Base-by-base conservation (phyloP, 2,329 filamentous ascomycete genomes). In the Pseudogymnoascus sp. region DNA sequence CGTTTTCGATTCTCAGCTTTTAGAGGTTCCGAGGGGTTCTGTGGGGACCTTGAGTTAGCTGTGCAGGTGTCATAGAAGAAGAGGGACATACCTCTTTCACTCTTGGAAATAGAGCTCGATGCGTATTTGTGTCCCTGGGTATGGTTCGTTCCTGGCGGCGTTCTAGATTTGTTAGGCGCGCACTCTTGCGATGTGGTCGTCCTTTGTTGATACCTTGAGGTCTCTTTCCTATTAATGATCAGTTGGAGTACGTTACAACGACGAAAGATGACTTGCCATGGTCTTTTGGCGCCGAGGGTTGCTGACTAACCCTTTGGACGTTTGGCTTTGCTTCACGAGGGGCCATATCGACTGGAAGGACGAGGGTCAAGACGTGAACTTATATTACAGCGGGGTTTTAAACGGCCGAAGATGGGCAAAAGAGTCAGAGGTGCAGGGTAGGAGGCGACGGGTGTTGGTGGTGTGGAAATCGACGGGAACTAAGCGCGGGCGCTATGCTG, bases 131-230 rank as follows among this genome's bases (percentile, higher is more conserved):
- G 28, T 31, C 62, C 41, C 67, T 64, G 39, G 63, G 62, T 66
- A 67, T 41, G 64, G 43, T 63, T 65, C 48, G 64, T 64, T 64
- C 63, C 23, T 63, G 64, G 62, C 7, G 41, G 36, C 23, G 62
- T 65, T 65, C 62, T 34, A 16, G 11, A 6, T 39, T 13, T 39
- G n/a, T 13, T 69, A 63, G 64, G 64, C 63, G 65, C 64, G 39
- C n/a, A 62, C 65, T 68, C 48, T 63, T 69, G 45, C 65, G 66
- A 68, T 67, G 65, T 65, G 64, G 64, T 63, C 43, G 64, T 66
- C 65, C 64, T 62, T 68, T 70, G 66, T 66, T 67, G 63, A 69
- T 69, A 64, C 65, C 69, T 66, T 69, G 65, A 66, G 65, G 66
- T 64, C 65, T 64, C 63, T 62, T 37, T 61, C 60, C 64, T 71